Conservation (phyloP, 2,329 filamentous ascomycete genomes). For the Xylaria sp. region DNA sequence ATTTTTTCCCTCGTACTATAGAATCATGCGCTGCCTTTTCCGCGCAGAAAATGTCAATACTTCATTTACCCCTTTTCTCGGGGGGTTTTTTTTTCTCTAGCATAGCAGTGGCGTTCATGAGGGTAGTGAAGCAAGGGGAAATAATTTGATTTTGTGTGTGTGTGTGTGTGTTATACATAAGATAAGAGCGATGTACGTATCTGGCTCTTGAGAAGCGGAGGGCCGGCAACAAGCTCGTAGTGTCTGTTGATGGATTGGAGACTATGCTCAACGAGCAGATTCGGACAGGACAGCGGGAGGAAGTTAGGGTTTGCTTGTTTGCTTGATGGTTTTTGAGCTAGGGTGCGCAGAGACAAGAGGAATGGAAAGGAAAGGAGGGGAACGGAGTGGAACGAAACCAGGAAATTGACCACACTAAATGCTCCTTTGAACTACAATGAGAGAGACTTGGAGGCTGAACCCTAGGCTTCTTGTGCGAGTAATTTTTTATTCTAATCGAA, state of each 20-base stretch:
- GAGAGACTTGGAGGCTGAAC: too few species aligned
- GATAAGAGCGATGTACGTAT: neutral
- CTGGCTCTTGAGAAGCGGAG: neutral
- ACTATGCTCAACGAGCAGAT: neutral
- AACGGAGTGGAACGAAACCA: neutral
- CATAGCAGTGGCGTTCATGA: slow-evolving; percentile 34
- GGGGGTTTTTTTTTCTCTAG: slow-evolving; percentile 14
- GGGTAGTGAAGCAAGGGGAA: neutral
- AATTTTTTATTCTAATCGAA: neutral
- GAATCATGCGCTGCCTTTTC: neutral
- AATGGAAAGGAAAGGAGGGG: neutral
- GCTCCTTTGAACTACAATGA: too few species aligned
- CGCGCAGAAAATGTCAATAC: neutral
- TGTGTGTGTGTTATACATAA: too few species aligned
- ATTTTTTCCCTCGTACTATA: slow-evolving; percentile 14
- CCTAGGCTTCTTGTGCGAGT: neutral
- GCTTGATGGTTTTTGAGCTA: neutral
- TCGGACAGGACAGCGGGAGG: neutral
- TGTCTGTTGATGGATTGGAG: neutral
- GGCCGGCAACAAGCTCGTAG: neutral
- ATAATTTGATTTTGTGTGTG: neutral
- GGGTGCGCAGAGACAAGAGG: neutral
- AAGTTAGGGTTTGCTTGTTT: neutral
- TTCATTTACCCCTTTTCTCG: neutral
- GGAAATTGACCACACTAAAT: too few species aligned